phyloP scores from a whole-genome alignment of 139 green algal genomes.

The Coelastrella sp. region DNA sequence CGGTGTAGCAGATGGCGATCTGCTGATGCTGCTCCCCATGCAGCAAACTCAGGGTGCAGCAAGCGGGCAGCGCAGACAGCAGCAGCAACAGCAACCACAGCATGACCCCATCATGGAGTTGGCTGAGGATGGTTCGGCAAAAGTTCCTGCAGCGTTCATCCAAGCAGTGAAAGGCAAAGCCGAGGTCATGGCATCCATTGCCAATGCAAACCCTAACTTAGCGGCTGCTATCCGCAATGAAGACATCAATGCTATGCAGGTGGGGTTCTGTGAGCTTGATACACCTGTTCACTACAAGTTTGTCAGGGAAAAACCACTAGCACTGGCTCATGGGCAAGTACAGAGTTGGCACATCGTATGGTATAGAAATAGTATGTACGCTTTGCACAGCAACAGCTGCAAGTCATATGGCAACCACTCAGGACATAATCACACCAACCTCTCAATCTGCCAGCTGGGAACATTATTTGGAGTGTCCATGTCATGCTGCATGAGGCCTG shows the following conservation, averaged over 20 bases:
- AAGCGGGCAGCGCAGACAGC: slow-evolving; percentile 1
- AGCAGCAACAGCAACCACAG: slow-evolving; percentile 29
- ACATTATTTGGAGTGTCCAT: too few species aligned
- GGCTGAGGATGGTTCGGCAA: slow-evolving; percentile 49
- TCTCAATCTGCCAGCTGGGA: too few species aligned
- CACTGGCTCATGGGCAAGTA: too few species aligned
- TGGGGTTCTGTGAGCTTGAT: slow-evolving; percentile 26
- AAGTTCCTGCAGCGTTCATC: slow-evolving; percentile 50
- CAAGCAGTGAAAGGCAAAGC: slow-evolving; percentile 34
- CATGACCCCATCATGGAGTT: slow-evolving; percentile 41
- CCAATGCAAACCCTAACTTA: slow-evolving; percentile 30
- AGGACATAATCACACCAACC: too few species aligned
- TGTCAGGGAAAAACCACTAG: background rate
- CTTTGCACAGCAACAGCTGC: too few species aligned
- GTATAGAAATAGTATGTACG: background rate
- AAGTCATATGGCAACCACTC: too few species aligned
- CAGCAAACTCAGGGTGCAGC: slow-evolving; percentile 19
- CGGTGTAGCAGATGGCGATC: slow-evolving; percentile 69
- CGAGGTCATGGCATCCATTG: slow-evolving; percentile 4
- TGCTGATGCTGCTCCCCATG: slow-evolving; percentile 68
- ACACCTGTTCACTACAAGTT: background rate
- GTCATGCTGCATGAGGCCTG: background rate
- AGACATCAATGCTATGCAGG: slow-evolving; percentile 54
- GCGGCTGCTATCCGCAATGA: slow-evolving; percentile 50
- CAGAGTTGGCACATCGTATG: background rate